Base-by-base conservation (phyloP, 345 rosid species). In the Sonneratia caseolaris region DNA sequence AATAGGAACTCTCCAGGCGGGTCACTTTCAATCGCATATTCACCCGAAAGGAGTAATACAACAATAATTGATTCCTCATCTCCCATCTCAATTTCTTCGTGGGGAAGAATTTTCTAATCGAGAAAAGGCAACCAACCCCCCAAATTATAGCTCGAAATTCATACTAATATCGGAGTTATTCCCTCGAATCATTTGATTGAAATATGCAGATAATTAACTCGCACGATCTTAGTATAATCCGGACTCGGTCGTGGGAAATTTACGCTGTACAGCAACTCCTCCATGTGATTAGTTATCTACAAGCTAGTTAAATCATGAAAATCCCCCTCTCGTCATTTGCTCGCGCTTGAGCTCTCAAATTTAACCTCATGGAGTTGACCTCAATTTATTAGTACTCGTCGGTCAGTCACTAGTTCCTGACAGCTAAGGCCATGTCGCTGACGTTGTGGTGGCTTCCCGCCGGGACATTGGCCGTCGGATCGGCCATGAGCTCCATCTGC, bases 401-500 rank as follows among this genome's bases (percentile, higher is more conserved):
- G 7, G 22, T 19, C 2, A 8, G 7, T 8, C 7, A 21, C 8
- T 22, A 22, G 7, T 57, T 57, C 11, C 64, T 10, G 7, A 57
- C 64, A 24, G 22, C n/a, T 24, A 57, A 1, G 35, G 64, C 64
- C 64, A 57, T 57, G 45, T 42, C 10, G 64, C 32, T 24, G 32
- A 3, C 21, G 22, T 24, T 10, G 10, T 4, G 1, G 10, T 22
- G 64, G 64, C 64, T 24, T 7, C 6, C 22, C 61, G 1, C 7
- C 7, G 38, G 72, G 37, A 70, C 61, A 8, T 22, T 71, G 55
- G 4, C 37, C 57, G 22, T 51, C 61, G 15, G 65, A 36, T 73
- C 76, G 35, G 76, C 71, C 67, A 68, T 32, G 64, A 73, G 32
- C 71, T 73, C 76, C 68, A 32, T 61, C 76, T 32, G 36, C 48